These are phyloP conservation scores for Phytopythium litorale DNA, from an alignment of 352 stramenopile genomes.

Conservation along the genomic window DNA sequence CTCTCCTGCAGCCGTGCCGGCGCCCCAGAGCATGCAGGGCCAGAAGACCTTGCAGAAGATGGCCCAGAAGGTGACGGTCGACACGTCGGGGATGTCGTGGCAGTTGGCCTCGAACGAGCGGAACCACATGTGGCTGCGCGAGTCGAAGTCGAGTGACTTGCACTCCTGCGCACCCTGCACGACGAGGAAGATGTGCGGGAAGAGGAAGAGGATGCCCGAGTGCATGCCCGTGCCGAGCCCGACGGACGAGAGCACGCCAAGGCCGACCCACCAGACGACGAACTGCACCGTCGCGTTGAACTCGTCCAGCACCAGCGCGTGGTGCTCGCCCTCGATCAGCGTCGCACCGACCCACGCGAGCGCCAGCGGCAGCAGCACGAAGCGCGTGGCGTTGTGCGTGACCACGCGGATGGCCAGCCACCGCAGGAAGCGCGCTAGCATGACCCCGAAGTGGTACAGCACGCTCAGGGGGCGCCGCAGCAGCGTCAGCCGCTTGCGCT, in stretches of 20 bases:
- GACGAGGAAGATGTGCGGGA: conserved; percentile 94
- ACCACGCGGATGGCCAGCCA: conserved; percentile 65
- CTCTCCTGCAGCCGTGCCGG: conserved; percentile 91
- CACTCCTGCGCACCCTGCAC: conserved; percentile 87
- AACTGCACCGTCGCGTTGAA: conserved; percentile 86
- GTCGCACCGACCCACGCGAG: conserved; percentile 65
- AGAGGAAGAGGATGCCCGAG: conserved; percentile 93
- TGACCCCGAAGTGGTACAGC: conserved; percentile 81
- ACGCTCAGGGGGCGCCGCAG: conserved; percentile 68
- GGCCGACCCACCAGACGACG: conserved; percentile 91
- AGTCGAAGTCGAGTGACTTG: conserved; percentile 86
- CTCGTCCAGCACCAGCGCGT: conserved; percentile 73
- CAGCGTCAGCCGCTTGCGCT: conserved; percentile 85
- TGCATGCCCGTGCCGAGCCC: conserved; percentile 93
- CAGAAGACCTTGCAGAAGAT: conserved; percentile 91
- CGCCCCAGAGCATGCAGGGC: conserved; percentile 90
- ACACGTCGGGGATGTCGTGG: conserved; percentile 28
- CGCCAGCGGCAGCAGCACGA: conserved; percentile 70
- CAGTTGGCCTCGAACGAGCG: conserved; percentile 76
- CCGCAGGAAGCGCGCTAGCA: conserved; percentile 67
- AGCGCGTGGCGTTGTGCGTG: conserved; percentile 71
- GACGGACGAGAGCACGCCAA: conserved; percentile 93
- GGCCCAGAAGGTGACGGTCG: conserved; percentile 70
- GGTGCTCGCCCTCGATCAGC: conserved; percentile 66
- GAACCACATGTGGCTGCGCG: conserved; percentile 89